These are phyloP conservation scores for Aspergillus transmontanensis DNA, from an alignment of 2,329 filamentous ascomycete species.

Conservation along the genomic window DNA sequence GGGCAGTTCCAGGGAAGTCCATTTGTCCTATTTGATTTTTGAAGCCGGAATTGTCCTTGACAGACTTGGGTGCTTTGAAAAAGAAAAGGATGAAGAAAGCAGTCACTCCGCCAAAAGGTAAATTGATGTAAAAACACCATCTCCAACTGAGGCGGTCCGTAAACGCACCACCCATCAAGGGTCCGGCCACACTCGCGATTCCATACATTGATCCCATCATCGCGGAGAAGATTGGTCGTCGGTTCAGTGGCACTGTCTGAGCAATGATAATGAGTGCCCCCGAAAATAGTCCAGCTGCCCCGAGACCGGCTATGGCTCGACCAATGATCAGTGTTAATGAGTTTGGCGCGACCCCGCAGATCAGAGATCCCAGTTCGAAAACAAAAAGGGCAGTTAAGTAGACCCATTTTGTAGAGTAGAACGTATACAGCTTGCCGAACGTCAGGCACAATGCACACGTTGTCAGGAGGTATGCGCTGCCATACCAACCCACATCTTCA, in stretches of 20 bases:
- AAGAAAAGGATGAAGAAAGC: slow-evolving; percentile 37
- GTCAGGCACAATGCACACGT: slow-evolving; percentile 45
- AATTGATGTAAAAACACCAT: slow-evolving; percentile 49
- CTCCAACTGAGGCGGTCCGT: slow-evolving; percentile 46
- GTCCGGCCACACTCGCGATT: slow-evolving; percentile 45
- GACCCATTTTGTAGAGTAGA: slow-evolving; percentile 48
- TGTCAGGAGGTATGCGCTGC: slow-evolving; percentile 48
- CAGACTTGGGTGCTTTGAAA: slow-evolving; percentile 29
- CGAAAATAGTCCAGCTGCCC: slow-evolving; percentile 40
- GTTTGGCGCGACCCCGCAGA: slow-evolving; percentile 42
- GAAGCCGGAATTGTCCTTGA: slow-evolving; percentile 27
- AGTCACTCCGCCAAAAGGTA: slow-evolving; percentile 38
- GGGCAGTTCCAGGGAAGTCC: slow-evolving; percentile 46
- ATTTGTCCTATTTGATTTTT: slow-evolving; percentile 36
- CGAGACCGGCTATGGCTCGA: slow-evolving; percentile 46
- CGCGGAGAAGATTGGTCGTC: slow-evolving; percentile 44
- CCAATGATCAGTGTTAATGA: slow-evolving; percentile 44
- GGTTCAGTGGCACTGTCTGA: slow-evolving; percentile 42
- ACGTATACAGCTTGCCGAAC: slow-evolving; percentile 48
- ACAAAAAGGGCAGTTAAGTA: slow-evolving; percentile 42
- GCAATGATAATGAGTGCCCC: slow-evolving; percentile 45
- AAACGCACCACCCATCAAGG: slow-evolving; percentile 50
- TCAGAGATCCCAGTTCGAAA: slow-evolving; percentile 46
- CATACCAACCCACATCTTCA: slow-evolving; percentile 53
- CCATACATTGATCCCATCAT: slow-evolving; percentile 47